Evolutionary conservation across 2,329 filamentous ascomycete species (phyloP).

Genomic region (Aureobasidium subglaciale): DNA sequence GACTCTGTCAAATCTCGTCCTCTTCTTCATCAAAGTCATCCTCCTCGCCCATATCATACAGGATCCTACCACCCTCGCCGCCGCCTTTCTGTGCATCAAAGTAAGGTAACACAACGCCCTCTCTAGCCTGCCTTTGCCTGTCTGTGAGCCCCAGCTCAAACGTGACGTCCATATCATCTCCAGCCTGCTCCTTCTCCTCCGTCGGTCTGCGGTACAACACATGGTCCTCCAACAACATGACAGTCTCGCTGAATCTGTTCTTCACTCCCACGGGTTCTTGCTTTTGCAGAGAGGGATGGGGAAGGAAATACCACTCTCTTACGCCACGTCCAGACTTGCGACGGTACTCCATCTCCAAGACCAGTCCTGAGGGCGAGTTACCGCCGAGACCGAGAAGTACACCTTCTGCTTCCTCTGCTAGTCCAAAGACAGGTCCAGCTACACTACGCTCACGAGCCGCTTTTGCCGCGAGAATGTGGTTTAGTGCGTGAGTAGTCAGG

Average conservation of each 20-base stretch:
- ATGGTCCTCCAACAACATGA: conserved; percentile 67
- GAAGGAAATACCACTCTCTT: conserved; percentile 59
- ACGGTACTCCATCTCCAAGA: conserved; percentile 79
- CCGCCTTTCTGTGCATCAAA: conserved; percentile 84
- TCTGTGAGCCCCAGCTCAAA: conserved; percentile 86
- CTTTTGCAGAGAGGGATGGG: conserved; percentile 20
- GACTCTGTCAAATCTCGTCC: conserved; percentile 64
- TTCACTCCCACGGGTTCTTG: conserved; percentile 15
- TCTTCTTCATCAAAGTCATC: conserved; percentile 97
- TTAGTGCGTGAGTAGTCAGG: conserved; percentile 63
- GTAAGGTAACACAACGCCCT: conserved; percentile 87
- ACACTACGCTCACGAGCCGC: conserved; percentile 69
- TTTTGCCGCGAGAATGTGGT: conserved; percentile 67
- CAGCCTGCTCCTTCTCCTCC: conserved; percentile 35
- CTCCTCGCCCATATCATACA: conserved; percentile 95
- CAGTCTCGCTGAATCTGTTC: conserved; percentile 28
- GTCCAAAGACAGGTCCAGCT: conserved; percentile 68
- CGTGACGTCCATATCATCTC: conserved; percentile 58
- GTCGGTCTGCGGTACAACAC: conserved; percentile 53
- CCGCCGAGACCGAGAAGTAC: conserved; percentile 60
- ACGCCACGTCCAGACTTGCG: conserved; percentile 74
- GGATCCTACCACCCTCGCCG: conserved; percentile 82
- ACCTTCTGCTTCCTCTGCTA: conserved; percentile 71
- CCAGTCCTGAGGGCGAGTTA: conserved; percentile 52
- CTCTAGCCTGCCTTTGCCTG: conserved; percentile 77